phyloP scores from a whole-genome alignment of 495 filamentous ascomycete species.

The Hyaloscypha finlandica region DNA sequence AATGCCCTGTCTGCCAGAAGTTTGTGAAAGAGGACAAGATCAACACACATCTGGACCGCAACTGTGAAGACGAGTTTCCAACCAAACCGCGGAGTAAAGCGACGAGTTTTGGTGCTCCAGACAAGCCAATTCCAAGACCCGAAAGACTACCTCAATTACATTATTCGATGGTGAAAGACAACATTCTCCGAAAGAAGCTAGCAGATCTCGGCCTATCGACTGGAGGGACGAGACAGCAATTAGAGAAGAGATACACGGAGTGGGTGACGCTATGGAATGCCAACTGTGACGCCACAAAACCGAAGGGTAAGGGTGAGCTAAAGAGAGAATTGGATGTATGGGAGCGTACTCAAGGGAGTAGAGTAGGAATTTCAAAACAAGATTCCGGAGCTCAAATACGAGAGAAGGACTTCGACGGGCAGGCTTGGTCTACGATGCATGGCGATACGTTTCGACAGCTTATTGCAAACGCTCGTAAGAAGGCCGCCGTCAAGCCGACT shows the following conservation, averaged over 20 bases:
- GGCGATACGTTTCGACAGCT: constrained; percentile 71
- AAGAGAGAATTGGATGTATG: constrained; percentile 77
- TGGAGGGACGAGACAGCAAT: constrained; percentile 60
- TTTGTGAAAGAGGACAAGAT: constrained; percentile 78
- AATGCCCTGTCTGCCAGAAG: constrained; percentile 78
- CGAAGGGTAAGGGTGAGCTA: constrained; percentile 69
- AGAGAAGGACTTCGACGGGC: constrained; percentile 78
- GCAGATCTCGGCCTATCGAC: constrained; percentile 78
- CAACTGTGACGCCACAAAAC: constrained; percentile 81
- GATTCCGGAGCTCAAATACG: constrained; percentile 25
- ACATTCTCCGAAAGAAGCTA: constrained; percentile 74
- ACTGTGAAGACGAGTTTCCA: constrained; percentile 29
- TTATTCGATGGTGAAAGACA: constrained; percentile 80
- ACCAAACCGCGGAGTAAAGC: constrained; percentile 23
- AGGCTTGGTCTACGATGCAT: constrained; percentile 73
- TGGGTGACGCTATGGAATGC: constrained; percentile 97
- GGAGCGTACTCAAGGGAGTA: constrained; percentile 73
- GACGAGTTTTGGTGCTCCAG: constrained; percentile 5
- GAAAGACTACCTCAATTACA: constrained; percentile 66
- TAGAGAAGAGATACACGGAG: constrained; percentile 83
- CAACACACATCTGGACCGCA: constrained; percentile 72
- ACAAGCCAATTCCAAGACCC: constrained; percentile 27
- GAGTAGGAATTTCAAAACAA: constrained; percentile 33
- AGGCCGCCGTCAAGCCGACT: constrained; percentile 22
- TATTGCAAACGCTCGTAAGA: constrained; percentile 66